phyloP scores from a whole-genome alignment of 2,329 filamentous ascomycete genomes.

The Metarhizium rileyi region DNA sequence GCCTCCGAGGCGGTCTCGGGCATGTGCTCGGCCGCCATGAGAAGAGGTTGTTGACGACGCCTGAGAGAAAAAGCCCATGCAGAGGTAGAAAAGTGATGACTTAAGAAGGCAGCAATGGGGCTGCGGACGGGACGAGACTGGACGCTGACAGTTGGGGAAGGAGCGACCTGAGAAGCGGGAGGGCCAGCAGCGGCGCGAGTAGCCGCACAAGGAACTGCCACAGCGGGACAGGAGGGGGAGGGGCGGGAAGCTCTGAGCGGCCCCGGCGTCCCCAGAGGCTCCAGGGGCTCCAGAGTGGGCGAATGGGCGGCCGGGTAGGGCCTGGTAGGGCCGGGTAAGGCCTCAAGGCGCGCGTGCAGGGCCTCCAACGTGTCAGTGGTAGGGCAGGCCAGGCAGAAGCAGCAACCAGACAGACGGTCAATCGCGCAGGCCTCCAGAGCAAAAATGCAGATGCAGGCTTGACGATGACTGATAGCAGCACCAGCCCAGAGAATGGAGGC shows the following conservation, averaged over 20 bases:
- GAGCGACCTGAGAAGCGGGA: neutral
- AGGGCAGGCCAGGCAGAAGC: neutral
- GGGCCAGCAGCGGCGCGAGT: neutral
- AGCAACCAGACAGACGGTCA: too few relatives aligned
- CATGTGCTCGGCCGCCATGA: slow-evolving; percentile 36
- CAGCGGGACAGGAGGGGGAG: slow-evolving; percentile 2
- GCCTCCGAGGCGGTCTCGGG: slow-evolving; percentile 27
- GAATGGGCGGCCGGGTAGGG: slow-evolving; percentile 2
- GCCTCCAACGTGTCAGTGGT: too few relatives aligned
- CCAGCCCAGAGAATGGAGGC: too few relatives aligned
- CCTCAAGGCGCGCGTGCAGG: neutral
- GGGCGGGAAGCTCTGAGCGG: slow-evolving; percentile 3
- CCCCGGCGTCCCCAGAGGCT: too few relatives aligned
- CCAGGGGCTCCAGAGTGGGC: neutral
- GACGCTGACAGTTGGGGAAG: neutral
- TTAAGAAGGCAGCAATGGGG: slow-evolving; percentile 3
- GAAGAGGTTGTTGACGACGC: slow-evolving; percentile 6
- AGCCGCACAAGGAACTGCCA: too few relatives aligned
- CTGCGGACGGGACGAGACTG: slow-evolving; percentile 1
- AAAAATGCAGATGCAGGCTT: slow-evolving; percentile 6
- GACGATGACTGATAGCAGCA: neutral
- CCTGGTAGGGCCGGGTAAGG: slow-evolving; percentile 8
- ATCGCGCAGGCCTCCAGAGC: too few relatives aligned
- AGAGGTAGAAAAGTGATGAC: slow-evolving; percentile 2
- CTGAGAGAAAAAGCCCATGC: slow-evolving; percentile 3